Percentiles rank a stretch among this genome's conserved stretches.
These are phyloP conservation scores for Vigna mungo DNA, from an alignment of 306 rosid species.

Conservation along the genomic window DNA sequence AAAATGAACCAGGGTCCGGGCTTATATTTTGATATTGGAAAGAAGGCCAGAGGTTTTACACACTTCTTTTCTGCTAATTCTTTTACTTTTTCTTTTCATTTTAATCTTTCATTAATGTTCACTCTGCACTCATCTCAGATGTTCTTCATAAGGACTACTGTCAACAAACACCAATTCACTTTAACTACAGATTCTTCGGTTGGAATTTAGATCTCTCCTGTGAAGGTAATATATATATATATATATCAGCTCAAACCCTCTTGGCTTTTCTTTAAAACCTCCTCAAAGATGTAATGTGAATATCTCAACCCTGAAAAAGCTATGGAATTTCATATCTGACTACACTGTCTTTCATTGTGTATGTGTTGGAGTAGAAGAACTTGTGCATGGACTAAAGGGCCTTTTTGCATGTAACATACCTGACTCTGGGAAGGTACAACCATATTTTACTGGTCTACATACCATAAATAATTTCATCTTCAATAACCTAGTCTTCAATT, in stretches of 20 bases:
- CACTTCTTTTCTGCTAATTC: neutral
- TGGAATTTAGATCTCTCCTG: slow-evolving; percentile 26
- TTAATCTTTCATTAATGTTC: neutral
- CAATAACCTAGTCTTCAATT: neutral
- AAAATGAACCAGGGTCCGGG: slow-evolving; percentile 28
- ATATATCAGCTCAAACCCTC: neutral
- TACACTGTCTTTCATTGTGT: neutral
- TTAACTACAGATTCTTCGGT: slow-evolving; percentile 8
- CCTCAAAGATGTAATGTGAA: neutral
- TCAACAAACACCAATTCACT: slow-evolving; percentile 31
- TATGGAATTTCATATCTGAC: neutral
- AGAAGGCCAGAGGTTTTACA: slow-evolving; percentile 32
- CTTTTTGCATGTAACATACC: slow-evolving; percentile 14
- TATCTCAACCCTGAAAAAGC: neutral
- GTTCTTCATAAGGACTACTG: slow-evolving; percentile 18
- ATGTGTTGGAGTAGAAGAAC: slow-evolving; percentile 7
- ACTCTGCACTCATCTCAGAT: neutral
- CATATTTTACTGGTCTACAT: neutral
- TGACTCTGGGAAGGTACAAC: slow-evolving; percentile 28
- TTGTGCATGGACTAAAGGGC: slow-evolving; percentile 5
- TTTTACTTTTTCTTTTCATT: neutral
- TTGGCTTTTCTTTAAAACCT: too few species aligned
- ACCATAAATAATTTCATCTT: neutral
- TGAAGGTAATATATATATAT: slow-evolving; percentile 5
- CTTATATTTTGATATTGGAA: slow-evolving; percentile 28